Base-by-base conservation (phyloP, 768 basidiomycete species). In the Clavulina sp. region DNA sequence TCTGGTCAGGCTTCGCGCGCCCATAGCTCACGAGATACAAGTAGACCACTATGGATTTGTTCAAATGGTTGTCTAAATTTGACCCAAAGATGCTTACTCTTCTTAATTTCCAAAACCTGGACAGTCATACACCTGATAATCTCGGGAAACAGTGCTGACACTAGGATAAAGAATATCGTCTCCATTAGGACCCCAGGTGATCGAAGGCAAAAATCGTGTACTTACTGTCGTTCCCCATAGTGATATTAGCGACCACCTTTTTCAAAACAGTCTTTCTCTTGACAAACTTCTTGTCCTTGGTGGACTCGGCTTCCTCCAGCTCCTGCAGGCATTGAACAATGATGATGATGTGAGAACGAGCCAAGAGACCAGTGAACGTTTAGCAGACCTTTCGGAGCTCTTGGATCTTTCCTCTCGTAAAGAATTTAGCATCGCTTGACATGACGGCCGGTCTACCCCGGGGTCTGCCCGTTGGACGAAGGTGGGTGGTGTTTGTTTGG, bases 181-280 rank as follows among this genome's bases (percentile, higher is more conserved):
- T 54, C 58, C 56, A 57, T 54, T 49, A 36, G 36, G 32, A 18
- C 26, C 9, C 7, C 34, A 38, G 34, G 7, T 7, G 32, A 34
- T 30, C 24, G n/a, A 53, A 16, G 49, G 24, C 30, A 18, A 23
- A 52, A 31, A 32, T 33, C 19, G 34, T 36, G 26, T 64, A 78
- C 89, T 68, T 63, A 95, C 93, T 92, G 67, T 97, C 92, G 62
- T 91, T 95, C 41, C 95, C 95, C 92, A 99, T 97, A 3, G 95
- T 99, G 65, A 97, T 97, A 66, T 96, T 96, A 38, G 95, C 95
- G 9, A 96, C 89, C 54, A 96, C 83, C 71, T 92, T 93, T 75
- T 99, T 97, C 59, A 97, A 68, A 19, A 87, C 83, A 0, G 78
- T 91, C 75, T 91, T 97, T 60, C 91, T 77, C 67, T 92, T 92